A percentile compares a stretch with the other conserved stretches of the same genome.
Evolutionary conservation across 2,329 filamentous ascomycete genomes (phyloP).

Genomic region (Epichloe brachyelytri): DNA sequence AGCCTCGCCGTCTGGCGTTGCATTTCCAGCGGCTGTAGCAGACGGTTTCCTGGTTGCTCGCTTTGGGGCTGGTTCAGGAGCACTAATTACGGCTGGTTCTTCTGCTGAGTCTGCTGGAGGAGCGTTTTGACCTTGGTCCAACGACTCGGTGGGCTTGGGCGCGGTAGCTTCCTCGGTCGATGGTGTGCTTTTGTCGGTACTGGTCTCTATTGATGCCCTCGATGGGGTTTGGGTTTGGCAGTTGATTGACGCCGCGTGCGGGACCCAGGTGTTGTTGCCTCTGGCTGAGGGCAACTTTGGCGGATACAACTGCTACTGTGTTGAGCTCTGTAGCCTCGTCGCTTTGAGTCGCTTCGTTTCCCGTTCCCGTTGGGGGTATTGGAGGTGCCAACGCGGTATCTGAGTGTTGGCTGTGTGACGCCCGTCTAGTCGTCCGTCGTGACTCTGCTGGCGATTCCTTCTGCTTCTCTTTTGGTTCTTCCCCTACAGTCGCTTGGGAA

Average conservation of each 20-base stretch:
- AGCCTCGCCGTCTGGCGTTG: conserved; percentile 2
- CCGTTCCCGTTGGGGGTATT: neutral
- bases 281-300: neutral
- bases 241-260: conserved; percentile 2
- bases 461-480: neutral
- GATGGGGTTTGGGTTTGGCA: neutral
- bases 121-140: neutral
- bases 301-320: neutral
- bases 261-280: neutral
- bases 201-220: conserved; percentile 2
- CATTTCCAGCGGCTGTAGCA: conserved; percentile 9
- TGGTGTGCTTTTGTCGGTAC: neutral
- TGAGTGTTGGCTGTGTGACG: conserved; percentile 3
- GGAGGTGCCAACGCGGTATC: neutral
- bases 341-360: neutral
- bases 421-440: neutral
- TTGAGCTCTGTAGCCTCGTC: neutral
- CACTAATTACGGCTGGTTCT: conserved; percentile 5
- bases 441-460: neutral
- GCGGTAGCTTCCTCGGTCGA: neutral
- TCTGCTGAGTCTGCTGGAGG: neutral
- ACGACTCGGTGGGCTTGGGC: neutral
- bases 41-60: conserved; percentile 9
- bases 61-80: conserved; percentile 1
- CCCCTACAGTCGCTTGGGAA: neutral